Conservation (phyloP, 2,329 filamentous ascomycete genomes). For the Ambrosiella xylebori region DNA sequence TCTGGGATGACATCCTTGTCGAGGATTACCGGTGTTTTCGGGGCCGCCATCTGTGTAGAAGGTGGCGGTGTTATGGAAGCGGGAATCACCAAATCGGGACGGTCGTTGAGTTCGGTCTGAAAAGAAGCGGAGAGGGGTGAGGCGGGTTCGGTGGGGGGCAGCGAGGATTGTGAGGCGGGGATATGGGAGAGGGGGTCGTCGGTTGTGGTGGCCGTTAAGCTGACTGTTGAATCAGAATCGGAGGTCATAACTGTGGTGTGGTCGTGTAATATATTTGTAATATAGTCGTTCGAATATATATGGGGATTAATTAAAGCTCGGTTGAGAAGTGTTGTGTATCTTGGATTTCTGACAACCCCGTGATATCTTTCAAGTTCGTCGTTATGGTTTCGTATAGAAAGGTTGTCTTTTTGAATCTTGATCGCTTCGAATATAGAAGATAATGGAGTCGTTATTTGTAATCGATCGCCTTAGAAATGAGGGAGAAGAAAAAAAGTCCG, state of each 20-base stretch:
- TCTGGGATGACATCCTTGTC: conserved; percentile 7
- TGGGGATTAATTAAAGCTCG: not conserved
- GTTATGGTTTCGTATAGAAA: too few species aligned
- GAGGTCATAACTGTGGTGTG: conserved; percentile 2
- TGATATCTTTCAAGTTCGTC: too few species aligned
- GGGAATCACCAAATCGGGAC: conserved; percentile 30
- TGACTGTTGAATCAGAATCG: conserved; percentile 3
- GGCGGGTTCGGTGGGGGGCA: conserved; percentile 28
- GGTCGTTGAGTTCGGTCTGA: conserved; percentile 32
- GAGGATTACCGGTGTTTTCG: not conserved
- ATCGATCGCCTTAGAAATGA: too few species aligned
- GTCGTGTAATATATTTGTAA: not conserved
- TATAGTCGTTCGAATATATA: not conserved
- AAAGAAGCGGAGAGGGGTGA: conserved; percentile 32
- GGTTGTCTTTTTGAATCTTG: too few species aligned
- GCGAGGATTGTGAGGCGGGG: not conserved
- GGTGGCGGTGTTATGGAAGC: conserved; percentile 33
- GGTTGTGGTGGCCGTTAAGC: not conserved
- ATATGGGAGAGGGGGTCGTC: not conserved
- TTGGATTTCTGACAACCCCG: too few species aligned
- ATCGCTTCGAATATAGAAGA: too few species aligned
- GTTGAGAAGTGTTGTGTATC: not conserved
- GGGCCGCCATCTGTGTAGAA: not conserved
- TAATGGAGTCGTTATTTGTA: too few species aligned
- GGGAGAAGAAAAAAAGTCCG: too few species aligned